phyloP scores from a whole-genome alignment of 2,329 filamentous ascomycete species.

The Cladophialophora psammophila region DNA sequence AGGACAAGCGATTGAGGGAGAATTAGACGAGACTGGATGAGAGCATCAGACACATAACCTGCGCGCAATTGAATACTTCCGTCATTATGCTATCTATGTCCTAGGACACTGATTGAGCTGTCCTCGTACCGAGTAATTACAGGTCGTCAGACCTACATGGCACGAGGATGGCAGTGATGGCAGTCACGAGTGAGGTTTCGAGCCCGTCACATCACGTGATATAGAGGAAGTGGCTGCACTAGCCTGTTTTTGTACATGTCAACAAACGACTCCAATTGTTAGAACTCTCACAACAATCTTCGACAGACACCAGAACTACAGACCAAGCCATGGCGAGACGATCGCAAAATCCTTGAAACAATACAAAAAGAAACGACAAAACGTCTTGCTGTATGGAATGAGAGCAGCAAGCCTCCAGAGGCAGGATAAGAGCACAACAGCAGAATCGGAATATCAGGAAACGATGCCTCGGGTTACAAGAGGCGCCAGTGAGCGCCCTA shows the following conservation, averaged over 20 bases:
- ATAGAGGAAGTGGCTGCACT: not conserved
- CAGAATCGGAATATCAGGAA: not conserved
- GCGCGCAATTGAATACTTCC: not conserved
- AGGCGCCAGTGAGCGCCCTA: slow-evolving; percentile 24
- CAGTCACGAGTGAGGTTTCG: no score
- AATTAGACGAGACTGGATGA: not conserved
- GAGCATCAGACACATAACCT: not conserved
- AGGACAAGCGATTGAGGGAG: not conserved
- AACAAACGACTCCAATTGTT: slow-evolving; percentile 17
- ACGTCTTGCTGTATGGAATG: not conserved
- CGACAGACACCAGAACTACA: not conserved
- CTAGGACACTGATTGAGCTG: not conserved
- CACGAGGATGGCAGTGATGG: no score
- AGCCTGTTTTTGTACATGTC: slow-evolving; percentile 23
- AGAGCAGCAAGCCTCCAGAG: not conserved
- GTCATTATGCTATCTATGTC: not conserved
- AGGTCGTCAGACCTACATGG: not conserved
- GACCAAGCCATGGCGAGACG: slow-evolving; percentile 1
- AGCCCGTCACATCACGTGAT: no score
- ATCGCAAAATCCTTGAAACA: not conserved
- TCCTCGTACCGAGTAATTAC: not conserved
- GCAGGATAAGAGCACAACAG: not conserved
- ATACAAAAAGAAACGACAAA: not conserved
- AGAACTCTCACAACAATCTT: slow-evolving; percentile 2
- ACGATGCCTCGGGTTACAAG: slow-evolving; percentile 36